A percentile compares a stretch with the other conserved stretches of the same genome.
phyloP scores from a whole-genome alignment of 2,329 filamentous ascomycete genomes.

The Chaetomiaceae sp. region DNA sequence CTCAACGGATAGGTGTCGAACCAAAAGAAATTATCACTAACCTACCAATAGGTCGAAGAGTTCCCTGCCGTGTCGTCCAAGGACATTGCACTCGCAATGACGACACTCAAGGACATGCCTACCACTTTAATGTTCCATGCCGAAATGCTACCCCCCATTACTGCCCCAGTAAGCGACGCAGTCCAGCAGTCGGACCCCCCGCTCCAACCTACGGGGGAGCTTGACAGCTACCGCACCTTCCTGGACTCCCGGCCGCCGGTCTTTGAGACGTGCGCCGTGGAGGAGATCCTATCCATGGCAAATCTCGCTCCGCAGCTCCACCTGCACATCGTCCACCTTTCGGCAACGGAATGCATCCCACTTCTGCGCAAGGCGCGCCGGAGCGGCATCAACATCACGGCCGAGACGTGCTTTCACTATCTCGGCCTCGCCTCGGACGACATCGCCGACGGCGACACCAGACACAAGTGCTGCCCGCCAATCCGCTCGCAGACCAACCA shows the following conservation, averaged over 20 bases:
- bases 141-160: constrained; percentile 91
- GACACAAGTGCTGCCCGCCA: constrained; percentile 93
- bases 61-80: constrained; percentile 82
- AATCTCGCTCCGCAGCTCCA: constrained; percentile 75
- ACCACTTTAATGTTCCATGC: constrained; percentile 99
- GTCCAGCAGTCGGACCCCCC: constrained; percentile 67
- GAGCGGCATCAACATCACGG: constrained; percentile 77
- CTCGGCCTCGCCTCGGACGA: constrained; percentile 78
- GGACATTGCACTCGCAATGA: constrained; percentile 78
- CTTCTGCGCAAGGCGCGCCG: constrained; percentile 69
- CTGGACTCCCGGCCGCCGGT: constrained; percentile 81
- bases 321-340: constrained; percentile 90
- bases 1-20: neutral
- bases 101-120: constrained; percentile 69
- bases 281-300: constrained; percentile 78
- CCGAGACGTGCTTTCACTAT: constrained; percentile 95
- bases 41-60: constrained; percentile 68
- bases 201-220: constrained; percentile 63
- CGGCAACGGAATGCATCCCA: constrained; percentile 82
- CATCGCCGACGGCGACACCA: constrained; percentile 77
- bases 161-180: constrained; percentile 72
- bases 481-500: constrained; percentile 80
- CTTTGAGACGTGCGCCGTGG: constrained; percentile 88
- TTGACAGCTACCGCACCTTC: constrained; percentile 83
- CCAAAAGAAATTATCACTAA: constrained; percentile 8